Evolutionary conservation across 148 eudicot species (phyloP).

Genomic region (Rhododendron williamsianum): DNA sequence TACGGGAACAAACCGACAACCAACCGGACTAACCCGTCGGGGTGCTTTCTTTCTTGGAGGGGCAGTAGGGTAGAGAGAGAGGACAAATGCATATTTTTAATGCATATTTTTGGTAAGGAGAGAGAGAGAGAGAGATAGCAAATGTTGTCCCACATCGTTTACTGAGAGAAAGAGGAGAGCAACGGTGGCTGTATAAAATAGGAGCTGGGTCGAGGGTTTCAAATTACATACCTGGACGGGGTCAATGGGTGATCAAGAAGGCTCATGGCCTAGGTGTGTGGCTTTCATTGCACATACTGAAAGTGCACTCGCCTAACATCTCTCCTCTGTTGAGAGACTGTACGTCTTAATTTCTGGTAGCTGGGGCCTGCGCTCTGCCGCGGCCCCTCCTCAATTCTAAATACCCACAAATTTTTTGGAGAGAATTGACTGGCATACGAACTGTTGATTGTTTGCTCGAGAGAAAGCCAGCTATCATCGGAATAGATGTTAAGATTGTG

Average conservation of each 20-base stretch:
- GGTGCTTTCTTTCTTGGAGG: background rate
- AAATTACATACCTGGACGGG: constrained; percentile 18
- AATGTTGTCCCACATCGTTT: constrained; percentile 4
- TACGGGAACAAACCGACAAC: no score
- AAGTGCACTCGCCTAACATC: constrained; percentile 11
- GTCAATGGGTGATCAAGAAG: constrained; percentile 13
- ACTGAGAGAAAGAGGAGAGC: background rate
- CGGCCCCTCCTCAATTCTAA: constrained; percentile 5
- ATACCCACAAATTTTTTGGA: background rate
- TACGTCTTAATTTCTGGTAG: constrained; percentile 17
- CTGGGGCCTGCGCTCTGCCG: constrained; percentile 15
- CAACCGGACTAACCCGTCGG: no score
- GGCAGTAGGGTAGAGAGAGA: background rate
- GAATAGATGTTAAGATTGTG: no score
- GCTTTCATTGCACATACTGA: constrained; percentile 13
- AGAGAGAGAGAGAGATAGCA: background rate
- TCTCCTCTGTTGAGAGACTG: constrained; percentile 8
- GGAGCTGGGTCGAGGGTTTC: rapidly evolving
- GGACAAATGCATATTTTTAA: no score
- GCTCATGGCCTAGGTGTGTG: constrained; percentile 9
- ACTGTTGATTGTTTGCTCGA: background rate
- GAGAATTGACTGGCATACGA: background rate
- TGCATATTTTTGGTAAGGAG: no score
- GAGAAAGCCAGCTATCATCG: no score
- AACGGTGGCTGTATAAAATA: background rate